phyloP scores from a whole-genome alignment of 345 rosid species.

The Acer campestre region DNA sequence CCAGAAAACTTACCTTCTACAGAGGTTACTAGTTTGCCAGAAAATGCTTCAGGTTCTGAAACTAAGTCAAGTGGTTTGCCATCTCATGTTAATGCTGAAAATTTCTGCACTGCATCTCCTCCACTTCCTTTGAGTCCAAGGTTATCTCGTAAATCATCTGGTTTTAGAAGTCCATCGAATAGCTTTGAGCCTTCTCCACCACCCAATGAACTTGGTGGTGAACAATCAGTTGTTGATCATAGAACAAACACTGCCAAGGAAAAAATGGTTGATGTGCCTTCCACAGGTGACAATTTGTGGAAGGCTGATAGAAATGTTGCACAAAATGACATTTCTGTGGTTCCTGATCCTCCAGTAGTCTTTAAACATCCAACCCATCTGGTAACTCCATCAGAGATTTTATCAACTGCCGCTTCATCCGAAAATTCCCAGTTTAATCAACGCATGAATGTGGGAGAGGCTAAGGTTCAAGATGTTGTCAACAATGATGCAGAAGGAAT shows the following conservation, averaged over 20 bases:
- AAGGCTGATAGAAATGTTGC: slow-evolving; percentile 39
- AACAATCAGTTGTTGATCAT: slow-evolving; percentile 42
- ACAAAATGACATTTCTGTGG: slow-evolving; percentile 41
- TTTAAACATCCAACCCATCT: slow-evolving; percentile 73
- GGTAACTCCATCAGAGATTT: slow-evolving; percentile 70
- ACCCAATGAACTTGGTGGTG: slow-evolving; percentile 37
- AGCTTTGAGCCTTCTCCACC: slow-evolving; percentile 35
- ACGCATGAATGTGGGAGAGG: slow-evolving; percentile 39
- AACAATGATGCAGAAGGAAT: slow-evolving; percentile 40
- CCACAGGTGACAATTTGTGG: slow-evolving; percentile 37
- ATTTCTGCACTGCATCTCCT: slow-evolving; percentile 34
- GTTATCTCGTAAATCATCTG: slow-evolving; percentile 44
- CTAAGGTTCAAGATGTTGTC: slow-evolving; percentile 46
- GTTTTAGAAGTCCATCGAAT: slow-evolving; percentile 39
- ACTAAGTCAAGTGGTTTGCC: slow-evolving; percentile 34
- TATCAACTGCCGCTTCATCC: slow-evolving; percentile 47
- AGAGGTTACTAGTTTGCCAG: slow-evolving; percentile 36
- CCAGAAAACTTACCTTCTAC: slow-evolving; percentile 43
- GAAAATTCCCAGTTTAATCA: slow-evolving; percentile 46
- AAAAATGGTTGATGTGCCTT: slow-evolving; percentile 30
- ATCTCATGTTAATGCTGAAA: slow-evolving; percentile 41
- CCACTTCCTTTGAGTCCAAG: slow-evolving; percentile 47
- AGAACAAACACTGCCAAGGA: slow-evolving; percentile 31
- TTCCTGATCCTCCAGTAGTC: slow-evolving; percentile 37
- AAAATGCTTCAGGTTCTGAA: slow-evolving; percentile 35